A percentile compares a stretch with the other conserved stretches of the same genome.
Evolutionary conservation across 345 rosid genomes (phyloP).

Genomic region (Luvunga scandens): DNA sequence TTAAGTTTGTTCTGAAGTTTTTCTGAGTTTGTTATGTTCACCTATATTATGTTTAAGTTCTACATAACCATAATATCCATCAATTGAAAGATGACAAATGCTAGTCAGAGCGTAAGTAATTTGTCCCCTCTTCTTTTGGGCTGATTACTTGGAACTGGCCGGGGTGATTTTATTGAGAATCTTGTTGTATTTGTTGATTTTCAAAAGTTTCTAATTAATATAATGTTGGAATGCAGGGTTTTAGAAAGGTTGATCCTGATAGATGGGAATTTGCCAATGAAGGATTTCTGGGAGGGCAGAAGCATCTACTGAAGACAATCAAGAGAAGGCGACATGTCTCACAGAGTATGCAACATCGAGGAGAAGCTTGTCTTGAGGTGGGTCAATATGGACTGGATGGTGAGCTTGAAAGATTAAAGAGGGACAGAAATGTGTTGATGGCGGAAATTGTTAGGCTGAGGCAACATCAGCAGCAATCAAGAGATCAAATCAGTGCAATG

Average conservation of each 20-base stretch:
- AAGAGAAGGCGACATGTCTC: slow-evolving; percentile 61
- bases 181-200: background rate
- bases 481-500: slow-evolving; percentile 45
- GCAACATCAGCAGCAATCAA: slow-evolving; percentile 69
- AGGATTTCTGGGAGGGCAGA: slow-evolving; percentile 86
- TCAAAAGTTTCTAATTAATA: background rate
- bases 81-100: background rate
- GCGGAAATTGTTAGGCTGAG: slow-evolving; percentile 58
- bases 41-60: background rate
- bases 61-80: background rate
- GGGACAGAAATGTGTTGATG: slow-evolving; percentile 53
- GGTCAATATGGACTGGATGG: slow-evolving; percentile 66
- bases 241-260: slow-evolving; percentile 84
- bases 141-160: background rate
- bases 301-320: slow-evolving; percentile 70
- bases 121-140: background rate
- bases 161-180: background rate
- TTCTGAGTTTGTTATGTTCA: background rate
- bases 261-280: slow-evolving; percentile 92
- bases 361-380: slow-evolving; percentile 56
- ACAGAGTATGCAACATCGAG: slow-evolving; percentile 36
- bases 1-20: background rate
- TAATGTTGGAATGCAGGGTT: slow-evolving; percentile 51
- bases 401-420: slow-evolving; percentile 59
- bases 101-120: background rate